Evolutionary conservation across 768 basidiomycete species (phyloP).

Genomic region (Amanita exitialis): DNA sequence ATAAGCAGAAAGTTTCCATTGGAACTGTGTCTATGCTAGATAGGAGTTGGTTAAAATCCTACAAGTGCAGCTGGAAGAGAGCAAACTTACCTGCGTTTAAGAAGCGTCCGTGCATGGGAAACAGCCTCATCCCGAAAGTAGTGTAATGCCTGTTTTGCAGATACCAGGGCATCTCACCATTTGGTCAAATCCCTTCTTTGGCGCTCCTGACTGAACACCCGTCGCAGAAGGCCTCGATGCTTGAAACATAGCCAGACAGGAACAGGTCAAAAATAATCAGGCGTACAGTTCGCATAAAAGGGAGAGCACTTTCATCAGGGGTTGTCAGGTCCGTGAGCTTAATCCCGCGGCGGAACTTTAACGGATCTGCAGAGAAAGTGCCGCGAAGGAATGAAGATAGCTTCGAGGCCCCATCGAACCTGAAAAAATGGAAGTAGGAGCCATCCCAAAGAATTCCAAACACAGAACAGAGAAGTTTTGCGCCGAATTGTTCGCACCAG

Average conservation of each 20-base stretch:
- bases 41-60: too few species aligned
- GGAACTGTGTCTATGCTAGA: too few species aligned
- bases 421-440: constrained; percentile 11
- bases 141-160: too few species aligned
- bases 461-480: constrained; percentile 5
- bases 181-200: background rate
- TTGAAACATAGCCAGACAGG: constrained; percentile 6
- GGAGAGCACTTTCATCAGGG: background rate
- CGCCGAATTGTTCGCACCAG: background rate
- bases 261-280: constrained; percentile 10
- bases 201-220: constrained; percentile 3
- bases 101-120: too few species aligned
- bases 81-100: too few species aligned
- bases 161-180: background rate
- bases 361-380: background rate
- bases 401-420: constrained; percentile 6
- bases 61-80: too few species aligned
- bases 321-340: background rate
- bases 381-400: constrained; percentile 5
- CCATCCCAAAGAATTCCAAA: constrained; percentile 11
- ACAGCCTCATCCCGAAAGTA: too few species aligned
- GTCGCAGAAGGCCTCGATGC: constrained; percentile 8
- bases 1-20: too few species aligned
- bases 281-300: constrained; percentile 9
- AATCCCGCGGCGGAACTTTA: background rate